Evolutionary conservation across 2,329 filamentous ascomycete species (phyloP).

Genomic region (Trichoderma sp.): DNA sequence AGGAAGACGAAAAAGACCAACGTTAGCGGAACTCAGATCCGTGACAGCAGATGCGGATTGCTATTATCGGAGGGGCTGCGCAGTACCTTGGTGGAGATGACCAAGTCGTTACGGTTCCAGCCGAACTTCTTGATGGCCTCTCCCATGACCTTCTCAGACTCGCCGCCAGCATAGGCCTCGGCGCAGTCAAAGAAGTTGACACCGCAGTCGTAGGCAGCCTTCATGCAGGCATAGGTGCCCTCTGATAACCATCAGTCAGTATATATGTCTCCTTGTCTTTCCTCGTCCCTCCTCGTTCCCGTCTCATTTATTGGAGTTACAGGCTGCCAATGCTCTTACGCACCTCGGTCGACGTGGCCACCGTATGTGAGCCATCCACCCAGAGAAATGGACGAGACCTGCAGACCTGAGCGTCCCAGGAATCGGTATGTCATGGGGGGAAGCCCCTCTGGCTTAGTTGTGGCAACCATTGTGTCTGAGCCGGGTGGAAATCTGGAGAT

Average conservation of each 20-base stretch:
- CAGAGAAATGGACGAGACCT: slow-evolving; percentile 70
- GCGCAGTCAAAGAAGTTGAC: slow-evolving; percentile 64
- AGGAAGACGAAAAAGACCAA: neutral
- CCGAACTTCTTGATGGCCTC: slow-evolving; percentile 57
- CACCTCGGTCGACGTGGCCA: slow-evolving; percentile 66
- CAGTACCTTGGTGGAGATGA: slow-evolving; percentile 57
- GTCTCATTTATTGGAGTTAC: neutral
- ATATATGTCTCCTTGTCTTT: neutral
- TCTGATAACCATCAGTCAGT: slow-evolving; percentile 1
- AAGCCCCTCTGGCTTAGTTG: slow-evolving; percentile 40
- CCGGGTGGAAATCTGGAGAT: neutral
- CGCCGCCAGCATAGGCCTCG: slow-evolving; percentile 55
- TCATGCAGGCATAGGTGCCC: slow-evolving; percentile 56
- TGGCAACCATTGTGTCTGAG: slow-evolving; percentile 28
- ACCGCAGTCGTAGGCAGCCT: slow-evolving; percentile 57
- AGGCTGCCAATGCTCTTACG: slow-evolving; percentile 20
- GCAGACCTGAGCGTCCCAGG: slow-evolving; percentile 67
- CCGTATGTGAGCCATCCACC: slow-evolving; percentile 74
- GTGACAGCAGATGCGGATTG: neutral
- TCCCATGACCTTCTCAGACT: slow-evolving; percentile 63
- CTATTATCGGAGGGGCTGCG: neutral
- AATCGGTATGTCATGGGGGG: slow-evolving; percentile 67
- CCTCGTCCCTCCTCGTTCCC: neutral
- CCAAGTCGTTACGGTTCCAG: slow-evolving; percentile 60
- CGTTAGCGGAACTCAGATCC: neutral